Conservation (phyloP, 2,329 filamentous ascomycete genomes). For the Xylaria sp. region DNA sequence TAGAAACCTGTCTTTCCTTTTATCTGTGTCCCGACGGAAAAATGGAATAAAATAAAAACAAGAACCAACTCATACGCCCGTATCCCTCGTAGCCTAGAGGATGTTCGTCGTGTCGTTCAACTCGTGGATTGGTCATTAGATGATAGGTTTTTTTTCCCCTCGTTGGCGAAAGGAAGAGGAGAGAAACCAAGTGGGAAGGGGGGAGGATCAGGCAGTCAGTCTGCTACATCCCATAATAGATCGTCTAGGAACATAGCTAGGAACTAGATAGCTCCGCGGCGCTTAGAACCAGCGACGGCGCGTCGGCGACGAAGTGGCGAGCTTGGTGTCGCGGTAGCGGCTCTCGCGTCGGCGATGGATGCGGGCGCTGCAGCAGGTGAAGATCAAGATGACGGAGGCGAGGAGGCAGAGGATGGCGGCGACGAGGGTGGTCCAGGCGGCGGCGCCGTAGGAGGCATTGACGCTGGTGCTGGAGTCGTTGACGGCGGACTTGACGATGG, state of each 20-base stretch:
- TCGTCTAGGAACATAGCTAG: background rate
- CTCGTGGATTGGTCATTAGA: slow-evolving; percentile 32
- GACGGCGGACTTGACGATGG: slow-evolving; percentile 46
- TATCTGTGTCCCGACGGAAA: background rate
- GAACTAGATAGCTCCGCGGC: background rate
- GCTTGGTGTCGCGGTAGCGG: slow-evolving; percentile 31
- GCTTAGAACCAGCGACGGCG: slow-evolving; percentile 31
- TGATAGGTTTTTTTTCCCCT: background rate
- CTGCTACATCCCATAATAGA: too few species aligned
- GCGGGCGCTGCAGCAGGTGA: slow-evolving; percentile 69
- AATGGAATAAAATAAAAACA: background rate
- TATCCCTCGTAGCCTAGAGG: background rate
- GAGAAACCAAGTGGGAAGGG: background rate
- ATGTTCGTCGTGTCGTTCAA: slow-evolving; percentile 24
- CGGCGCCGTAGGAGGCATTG: slow-evolving; percentile 61
- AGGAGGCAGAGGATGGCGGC: slow-evolving; percentile 65
- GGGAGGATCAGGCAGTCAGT: too few species aligned
- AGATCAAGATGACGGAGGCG: slow-evolving; percentile 66
- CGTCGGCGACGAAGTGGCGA: background rate
- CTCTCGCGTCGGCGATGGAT: slow-evolving; percentile 52
- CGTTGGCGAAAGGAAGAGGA: background rate
- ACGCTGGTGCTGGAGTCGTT: slow-evolving; percentile 53
- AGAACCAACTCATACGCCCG: slow-evolving; percentile 8
- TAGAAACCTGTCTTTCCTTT: background rate
- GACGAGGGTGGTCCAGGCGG: slow-evolving; percentile 68